phyloP scores from a whole-genome alignment of 768 basidiomycete genomes.

The Psilocybe subaeruginosa region DNA sequence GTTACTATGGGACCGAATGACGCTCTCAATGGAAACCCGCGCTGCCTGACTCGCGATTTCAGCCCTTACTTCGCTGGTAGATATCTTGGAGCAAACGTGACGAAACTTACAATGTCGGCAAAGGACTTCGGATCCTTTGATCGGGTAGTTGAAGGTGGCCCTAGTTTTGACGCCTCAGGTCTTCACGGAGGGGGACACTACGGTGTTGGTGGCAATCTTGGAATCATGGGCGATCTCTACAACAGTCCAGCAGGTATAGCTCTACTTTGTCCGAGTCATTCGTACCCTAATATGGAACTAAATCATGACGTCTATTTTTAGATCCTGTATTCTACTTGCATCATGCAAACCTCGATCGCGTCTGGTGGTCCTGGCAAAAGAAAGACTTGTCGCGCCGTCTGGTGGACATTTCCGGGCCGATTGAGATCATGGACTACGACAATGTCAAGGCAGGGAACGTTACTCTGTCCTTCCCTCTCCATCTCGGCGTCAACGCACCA shows the following conservation, averaged over 20 bases:
- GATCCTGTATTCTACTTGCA: constrained; percentile 45
- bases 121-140: constrained; percentile 22
- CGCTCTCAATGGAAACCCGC: constrained; percentile 17
- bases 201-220: constrained; percentile 4
- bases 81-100: constrained; percentile 18
- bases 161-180: constrained; percentile 6
- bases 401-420: constrained; percentile 27
- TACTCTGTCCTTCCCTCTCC: constrained; percentile 24
- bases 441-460: constrained; percentile 22
- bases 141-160: constrained; percentile 17
- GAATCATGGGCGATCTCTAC: constrained; percentile 10
- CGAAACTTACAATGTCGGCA: constrained; percentile 15
- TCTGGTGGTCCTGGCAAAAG: constrained; percentile 42
- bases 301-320: constrained; percentile 12
- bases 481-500: constrained; percentile 21
- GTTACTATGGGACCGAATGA: constrained; percentile 15
- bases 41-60: constrained; percentile 22
- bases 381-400: constrained; percentile 16
- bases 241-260: constrained; percentile 10
- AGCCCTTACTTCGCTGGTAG: constrained; percentile 21
- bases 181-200: constrained; percentile 8
- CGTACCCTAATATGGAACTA: background rate
- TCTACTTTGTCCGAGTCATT: background rate
- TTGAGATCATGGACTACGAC: constrained; percentile 20
- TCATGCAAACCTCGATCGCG: constrained; percentile 40